A percentile compares a stretch with the other conserved stretches of the same genome.
Evolutionary conservation across 164 flowering plant genomes (phyloP).

Genomic region (Euptelea pleiosperma): DNA sequence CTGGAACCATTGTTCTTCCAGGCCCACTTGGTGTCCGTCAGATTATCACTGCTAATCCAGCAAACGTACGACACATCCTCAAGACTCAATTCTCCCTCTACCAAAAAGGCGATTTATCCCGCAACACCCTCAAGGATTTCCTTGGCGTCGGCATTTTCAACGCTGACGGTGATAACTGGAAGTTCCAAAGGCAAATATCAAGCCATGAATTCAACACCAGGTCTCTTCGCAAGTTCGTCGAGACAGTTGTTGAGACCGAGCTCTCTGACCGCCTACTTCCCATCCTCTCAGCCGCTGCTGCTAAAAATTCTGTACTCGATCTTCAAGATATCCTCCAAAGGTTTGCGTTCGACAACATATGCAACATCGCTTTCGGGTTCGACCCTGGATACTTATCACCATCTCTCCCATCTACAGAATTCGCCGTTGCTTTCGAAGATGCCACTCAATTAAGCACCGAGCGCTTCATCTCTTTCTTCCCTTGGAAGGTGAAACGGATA

Average conservation of each 20-base stretch:
- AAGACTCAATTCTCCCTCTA: slow-evolving; percentile 34
- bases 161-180: too few species aligned
- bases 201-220: slow-evolving; percentile 47
- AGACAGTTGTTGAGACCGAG: slow-evolving; percentile 34
- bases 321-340: too few species aligned
- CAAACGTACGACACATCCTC: slow-evolving; percentile 47
- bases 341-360: too few species aligned
- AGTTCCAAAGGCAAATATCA: too few species aligned
- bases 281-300: slow-evolving; percentile 25
- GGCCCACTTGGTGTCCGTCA: slow-evolving; percentile 13
- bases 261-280: too few species aligned
- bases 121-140: slow-evolving; percentile 17
- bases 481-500: slow-evolving; percentile 33
- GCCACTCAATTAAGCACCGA: slow-evolving; percentile 17
- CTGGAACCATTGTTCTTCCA: slow-evolving; percentile 29
- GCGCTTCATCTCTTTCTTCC: slow-evolving; percentile 19
- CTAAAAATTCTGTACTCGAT: slow-evolving; percentile 26
- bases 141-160: too few species aligned
- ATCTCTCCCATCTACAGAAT: too few species aligned
- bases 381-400: slow-evolving; percentile 33
- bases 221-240: slow-evolving; percentile 35
- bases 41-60: slow-evolving; percentile 38
- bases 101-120: slow-evolving; percentile 26
- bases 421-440: slow-evolving; percentile 34
- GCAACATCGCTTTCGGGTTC: too few species aligned